These are phyloP conservation scores for Phialophora verrucosa DNA, from an alignment of 2,329 filamentous ascomycete genomes.

Conservation along the genomic window DNA sequence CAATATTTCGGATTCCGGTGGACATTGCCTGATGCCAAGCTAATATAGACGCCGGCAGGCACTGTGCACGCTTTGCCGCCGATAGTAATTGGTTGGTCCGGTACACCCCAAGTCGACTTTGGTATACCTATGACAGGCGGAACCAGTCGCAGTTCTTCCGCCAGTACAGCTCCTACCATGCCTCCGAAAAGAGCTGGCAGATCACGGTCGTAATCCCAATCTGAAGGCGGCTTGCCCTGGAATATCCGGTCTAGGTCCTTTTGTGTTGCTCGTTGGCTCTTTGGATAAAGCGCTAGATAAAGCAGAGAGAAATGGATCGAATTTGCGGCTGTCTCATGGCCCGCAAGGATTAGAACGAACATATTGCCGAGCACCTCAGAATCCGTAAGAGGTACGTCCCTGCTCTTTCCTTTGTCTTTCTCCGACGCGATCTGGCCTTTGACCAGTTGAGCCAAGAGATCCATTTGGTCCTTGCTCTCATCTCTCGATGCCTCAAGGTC, in stretches of 20 bases:
- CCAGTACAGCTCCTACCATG: conserved; percentile 75
- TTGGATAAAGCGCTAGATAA: conserved; percentile 69
- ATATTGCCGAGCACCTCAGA: conserved; percentile 39
- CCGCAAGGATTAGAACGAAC: conserved; percentile 68
- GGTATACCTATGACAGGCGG: conserved; percentile 75
- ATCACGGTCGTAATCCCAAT: conserved; percentile 73
- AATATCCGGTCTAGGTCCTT: conserved; percentile 71
- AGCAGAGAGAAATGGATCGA: conserved; percentile 73
- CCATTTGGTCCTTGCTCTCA: conserved; percentile 54
- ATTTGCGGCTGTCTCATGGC: conserved; percentile 82
- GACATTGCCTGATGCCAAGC: conserved; percentile 60
- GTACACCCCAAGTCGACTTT: conserved; percentile 60
- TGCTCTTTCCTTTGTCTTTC: conserved; percentile 29
- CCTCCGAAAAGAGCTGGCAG: conserved; percentile 70
- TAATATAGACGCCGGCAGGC: conserved; percentile 63
- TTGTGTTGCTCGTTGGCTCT: conserved; percentile 70
- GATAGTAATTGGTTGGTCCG: conserved; percentile 62
- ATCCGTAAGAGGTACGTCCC: conserved; percentile 34
- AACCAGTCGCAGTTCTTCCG: conserved; percentile 75
- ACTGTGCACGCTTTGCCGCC: conserved; percentile 64
- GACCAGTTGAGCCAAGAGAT: conserved; percentile 63
- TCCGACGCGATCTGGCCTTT: conserved; percentile 49
- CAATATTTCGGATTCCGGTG: conserved; percentile 76
- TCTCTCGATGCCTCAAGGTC: conserved; percentile 48
- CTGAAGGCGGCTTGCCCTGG: conserved; percentile 47